Conservation (phyloP, 1,139 yeast species). For the Suhomyces wounanorum region DNA sequence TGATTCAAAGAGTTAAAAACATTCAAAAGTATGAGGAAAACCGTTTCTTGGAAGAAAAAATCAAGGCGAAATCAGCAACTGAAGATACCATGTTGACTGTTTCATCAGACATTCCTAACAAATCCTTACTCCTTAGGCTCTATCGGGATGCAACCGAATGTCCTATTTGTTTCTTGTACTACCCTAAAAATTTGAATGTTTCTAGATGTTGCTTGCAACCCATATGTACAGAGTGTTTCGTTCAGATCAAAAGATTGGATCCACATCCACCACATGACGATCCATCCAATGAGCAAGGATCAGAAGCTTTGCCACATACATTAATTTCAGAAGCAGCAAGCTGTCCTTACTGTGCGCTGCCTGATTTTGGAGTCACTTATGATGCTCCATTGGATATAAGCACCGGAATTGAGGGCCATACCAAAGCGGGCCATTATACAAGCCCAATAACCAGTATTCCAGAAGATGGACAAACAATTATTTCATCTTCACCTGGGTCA, state of each 20-base stretch:
- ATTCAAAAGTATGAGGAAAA: constrained; percentile 59
- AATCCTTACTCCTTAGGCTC: constrained; percentile 40
- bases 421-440: constrained; percentile 15
- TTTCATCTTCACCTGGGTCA: constrained; percentile 17
- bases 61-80: constrained; percentile 20
- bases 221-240: constrained; percentile 95
- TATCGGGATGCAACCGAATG: constrained; percentile 78
- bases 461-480: constrained; percentile 17
- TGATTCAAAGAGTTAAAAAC: constrained; percentile 49
- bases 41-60: constrained; percentile 44
- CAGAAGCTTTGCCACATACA: constrained; percentile 50
- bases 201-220: constrained; percentile 95
- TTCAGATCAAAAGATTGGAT: constrained; percentile 88
- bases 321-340: constrained; percentile 83
- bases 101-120: constrained; percentile 28
- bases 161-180: constrained; percentile 89
- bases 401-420: constrained; percentile 55
- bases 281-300: constrained; percentile 27
- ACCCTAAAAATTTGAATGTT: constrained; percentile 74
- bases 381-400: constrained; percentile 57
- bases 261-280: constrained; percentile 93
- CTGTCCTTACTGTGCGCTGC: constrained; percentile 92
- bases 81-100: constrained; percentile 7
- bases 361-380: constrained; percentile 83
- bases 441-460: constrained; percentile 10